phyloP scores from a whole-genome alignment of 768 basidiomycete species.

The Amanita pseudoporphyria region DNA sequence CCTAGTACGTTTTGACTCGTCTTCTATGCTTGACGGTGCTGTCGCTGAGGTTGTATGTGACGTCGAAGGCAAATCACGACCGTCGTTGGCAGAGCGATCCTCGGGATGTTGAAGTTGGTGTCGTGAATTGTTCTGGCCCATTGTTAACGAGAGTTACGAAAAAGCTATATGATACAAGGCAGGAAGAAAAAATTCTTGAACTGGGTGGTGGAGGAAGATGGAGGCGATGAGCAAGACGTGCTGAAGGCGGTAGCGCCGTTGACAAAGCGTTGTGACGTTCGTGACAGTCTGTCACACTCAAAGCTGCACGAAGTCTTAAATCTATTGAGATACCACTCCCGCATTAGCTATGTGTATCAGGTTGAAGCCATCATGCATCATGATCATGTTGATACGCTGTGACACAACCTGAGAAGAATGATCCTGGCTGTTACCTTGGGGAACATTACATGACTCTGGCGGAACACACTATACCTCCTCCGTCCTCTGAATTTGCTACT shows the following conservation, averaged over 20 bases:
- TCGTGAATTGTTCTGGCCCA: conserved; percentile 15
- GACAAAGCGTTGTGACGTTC: conserved; percentile 3
- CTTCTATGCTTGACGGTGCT: background rate
- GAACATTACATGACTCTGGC: no score
- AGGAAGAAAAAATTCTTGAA: background rate
- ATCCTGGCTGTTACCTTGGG: no score
- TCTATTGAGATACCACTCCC: no score
- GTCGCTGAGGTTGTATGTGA: background rate
- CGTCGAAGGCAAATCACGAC: background rate
- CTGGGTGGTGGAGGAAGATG: background rate
- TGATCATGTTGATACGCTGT: no score
- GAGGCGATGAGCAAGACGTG: conserved; percentile 6
- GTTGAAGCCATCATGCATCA: no score
- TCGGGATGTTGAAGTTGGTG: conserved; percentile 1
- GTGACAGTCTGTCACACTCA: background rate
- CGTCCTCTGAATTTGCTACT: no score
- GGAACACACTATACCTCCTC: no score
- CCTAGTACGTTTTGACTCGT: background rate
- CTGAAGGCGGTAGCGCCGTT: conserved; percentile 4
- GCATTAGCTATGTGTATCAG: no score
- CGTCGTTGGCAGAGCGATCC: background rate
- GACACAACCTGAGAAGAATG: no score
- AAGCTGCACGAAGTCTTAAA: no score
- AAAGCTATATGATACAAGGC: conserved; percentile 6
- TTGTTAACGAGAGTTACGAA: conserved; percentile 1